Percentiles rank a stretch among this genome's conserved stretches.
Conservation (phyloP, 2,329 filamentous ascomycete genomes). For the Mycosphaerelloides madeirae region DNA sequence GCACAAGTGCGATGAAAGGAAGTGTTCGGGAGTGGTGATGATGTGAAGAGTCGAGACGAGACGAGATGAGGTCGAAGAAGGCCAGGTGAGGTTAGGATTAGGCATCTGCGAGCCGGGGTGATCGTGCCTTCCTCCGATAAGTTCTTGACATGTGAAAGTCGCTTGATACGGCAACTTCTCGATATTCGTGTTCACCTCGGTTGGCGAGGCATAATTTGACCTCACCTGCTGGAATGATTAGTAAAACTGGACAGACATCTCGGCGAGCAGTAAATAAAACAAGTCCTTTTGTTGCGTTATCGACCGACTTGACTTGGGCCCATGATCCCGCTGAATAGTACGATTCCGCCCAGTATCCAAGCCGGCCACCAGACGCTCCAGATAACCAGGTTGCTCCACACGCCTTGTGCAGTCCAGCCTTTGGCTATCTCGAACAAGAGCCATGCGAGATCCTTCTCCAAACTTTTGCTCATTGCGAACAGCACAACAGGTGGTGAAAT, state of each 20-base stretch:
- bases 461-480: constrained; percentile 18
- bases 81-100: neutral
- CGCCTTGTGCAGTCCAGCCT: constrained; percentile 30
- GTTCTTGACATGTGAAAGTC: neutral
- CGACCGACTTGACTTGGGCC: too few relatives aligned
- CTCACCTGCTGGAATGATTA: neutral
- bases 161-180: neutral
- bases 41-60: neutral
- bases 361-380: constrained; percentile 33
- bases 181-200: too few relatives aligned
- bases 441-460: constrained; percentile 16
- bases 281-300: neutral
- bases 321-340: constrained; percentile 18
- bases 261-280: too few relatives aligned
- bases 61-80: neutral
- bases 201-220: too few relatives aligned
- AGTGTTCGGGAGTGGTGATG: neutral
- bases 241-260: too few relatives aligned
- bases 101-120: too few relatives aligned
- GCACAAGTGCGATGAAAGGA: too few relatives aligned
- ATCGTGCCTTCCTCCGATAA: constrained; percentile 5
- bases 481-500: constrained; percentile 22
- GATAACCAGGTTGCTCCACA: constrained; percentile 29
- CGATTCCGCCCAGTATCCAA: constrained; percentile 27
- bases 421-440: constrained; percentile 29